Percentiles rank a stretch among this genome's conserved stretches.
Conservation (phyloP, 1,284 basidiomycete species). For the Ganoderma leucocontextum region DNA sequence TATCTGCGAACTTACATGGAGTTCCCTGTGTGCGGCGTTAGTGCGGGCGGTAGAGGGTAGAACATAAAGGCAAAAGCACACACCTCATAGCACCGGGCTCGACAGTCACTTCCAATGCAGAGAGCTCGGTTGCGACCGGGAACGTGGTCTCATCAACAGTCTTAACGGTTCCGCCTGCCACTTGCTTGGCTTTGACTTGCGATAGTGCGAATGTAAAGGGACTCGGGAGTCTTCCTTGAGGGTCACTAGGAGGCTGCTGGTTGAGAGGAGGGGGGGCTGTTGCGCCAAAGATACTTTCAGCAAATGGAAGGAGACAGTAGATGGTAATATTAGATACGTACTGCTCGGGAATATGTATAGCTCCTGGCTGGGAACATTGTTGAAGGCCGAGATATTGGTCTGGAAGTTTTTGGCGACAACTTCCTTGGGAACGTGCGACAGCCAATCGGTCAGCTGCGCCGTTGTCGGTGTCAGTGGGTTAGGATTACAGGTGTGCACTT, state of each 20-base stretch:
- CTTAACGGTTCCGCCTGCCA: conserved; percentile 69
- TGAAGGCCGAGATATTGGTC: conserved; percentile 59
- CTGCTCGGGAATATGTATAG: conserved; percentile 74
- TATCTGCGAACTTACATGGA: conserved; percentile 38
- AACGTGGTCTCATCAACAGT: conserved; percentile 66
- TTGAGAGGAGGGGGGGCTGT: conserved; percentile 48
- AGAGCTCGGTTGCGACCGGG: conserved; percentile 62
- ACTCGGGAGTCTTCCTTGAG: conserved; percentile 60
- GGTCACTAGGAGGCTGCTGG: conserved; percentile 50
- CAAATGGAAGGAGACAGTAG: conserved; percentile 11
- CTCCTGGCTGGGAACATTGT: conserved; percentile 63
- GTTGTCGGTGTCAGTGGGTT: conserved; percentile 23
- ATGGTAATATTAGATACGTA: conserved; percentile 38
- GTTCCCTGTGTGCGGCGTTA: conserved; percentile 38
- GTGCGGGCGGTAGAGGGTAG: conserved; percentile 24
- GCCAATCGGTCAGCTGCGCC: conserved; percentile 68
- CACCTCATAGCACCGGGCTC: conserved; percentile 67
- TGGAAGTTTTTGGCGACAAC: conserved; percentile 80
- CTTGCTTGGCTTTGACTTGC: conserved; percentile 56
- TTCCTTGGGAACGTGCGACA: conserved; percentile 66
- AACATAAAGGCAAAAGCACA: conserved; percentile 8
- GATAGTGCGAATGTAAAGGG: conserved; percentile 66
- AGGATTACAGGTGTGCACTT: conserved; percentile 2
- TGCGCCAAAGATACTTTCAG: neutral
- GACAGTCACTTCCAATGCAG: conserved; percentile 73